Conservation (phyloP, 176 grass and related monocot genomes). For the Bromus sterilis region DNA sequence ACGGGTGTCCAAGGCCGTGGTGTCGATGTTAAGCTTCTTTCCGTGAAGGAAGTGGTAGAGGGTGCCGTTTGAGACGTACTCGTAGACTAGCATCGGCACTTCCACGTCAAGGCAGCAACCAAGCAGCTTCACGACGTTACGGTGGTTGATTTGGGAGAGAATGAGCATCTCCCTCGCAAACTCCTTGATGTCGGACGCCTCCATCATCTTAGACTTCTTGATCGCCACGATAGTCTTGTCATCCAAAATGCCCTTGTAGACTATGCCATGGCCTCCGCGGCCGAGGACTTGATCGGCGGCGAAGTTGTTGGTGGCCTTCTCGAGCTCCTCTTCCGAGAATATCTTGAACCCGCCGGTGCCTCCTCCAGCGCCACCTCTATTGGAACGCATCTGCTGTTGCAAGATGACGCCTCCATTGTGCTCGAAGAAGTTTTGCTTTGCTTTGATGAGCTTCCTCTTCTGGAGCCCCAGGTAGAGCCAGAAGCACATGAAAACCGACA, state of each 20-base stretch:
- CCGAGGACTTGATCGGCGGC: conserved; percentile 1
- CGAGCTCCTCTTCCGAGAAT: conserved; percentile 25
- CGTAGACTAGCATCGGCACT: conserved; percentile 43
- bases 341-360: conserved; percentile 14
- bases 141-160: conserved; percentile 53
- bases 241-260: conserved; percentile 28
- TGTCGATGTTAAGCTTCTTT: neutral
- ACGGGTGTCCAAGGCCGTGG: neutral
- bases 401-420: conserved; percentile 53
- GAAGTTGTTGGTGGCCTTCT: conserved; percentile 36
- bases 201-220: conserved; percentile 35
- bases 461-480: conserved; percentile 32
- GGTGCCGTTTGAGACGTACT: conserved; percentile 38
- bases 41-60: conserved; percentile 38
- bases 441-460: conserved; percentile 41
- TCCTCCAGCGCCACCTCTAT: neutral
- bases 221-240: conserved; percentile 11
- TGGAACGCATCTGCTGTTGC: conserved; percentile 36
- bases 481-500: conserved; percentile 17
- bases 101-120: conserved; percentile 54
- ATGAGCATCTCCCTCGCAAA: conserved; percentile 46
- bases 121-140: conserved; percentile 37
- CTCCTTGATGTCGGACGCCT: conserved; percentile 16
- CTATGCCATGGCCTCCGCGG: conserved; percentile 19
- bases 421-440: conserved; percentile 51